A percentile compares a stretch with the other conserved stretches of the same genome.
phyloP scores from a whole-genome alignment of 176 grass and related monocot species.

The Oryza glumipatula region DNA sequence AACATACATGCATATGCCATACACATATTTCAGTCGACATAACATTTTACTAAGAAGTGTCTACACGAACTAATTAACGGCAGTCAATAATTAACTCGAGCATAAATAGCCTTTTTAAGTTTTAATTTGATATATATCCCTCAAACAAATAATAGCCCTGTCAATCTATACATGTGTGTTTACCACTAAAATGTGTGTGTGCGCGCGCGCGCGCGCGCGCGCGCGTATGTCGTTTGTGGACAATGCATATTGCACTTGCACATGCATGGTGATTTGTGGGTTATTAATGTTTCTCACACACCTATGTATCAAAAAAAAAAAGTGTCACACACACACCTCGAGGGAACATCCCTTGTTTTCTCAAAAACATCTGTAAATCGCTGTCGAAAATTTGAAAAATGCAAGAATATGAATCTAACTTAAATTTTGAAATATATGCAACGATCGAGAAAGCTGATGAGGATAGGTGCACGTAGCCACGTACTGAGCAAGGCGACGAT shows the following conservation, averaged over 20 bases:
- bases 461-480: neutral
- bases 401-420: neutral
- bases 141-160: neutral
- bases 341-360: too few species aligned
- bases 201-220: too few species aligned
- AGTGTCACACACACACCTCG: too few species aligned
- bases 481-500: slow-evolving; percentile 48
- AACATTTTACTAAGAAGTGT: neutral
- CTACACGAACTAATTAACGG: neutral
- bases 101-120: neutral
- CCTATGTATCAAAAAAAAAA: too few species aligned
- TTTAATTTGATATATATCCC: neutral
- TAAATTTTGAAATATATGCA: neutral
- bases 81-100: neutral
- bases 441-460: neutral
- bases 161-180: neutral
- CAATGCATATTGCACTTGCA: neutral
- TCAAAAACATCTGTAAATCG: too few species aligned
- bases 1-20: neutral
- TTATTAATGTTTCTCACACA: too few species aligned
- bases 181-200: neutral
- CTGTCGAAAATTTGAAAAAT: too few species aligned
- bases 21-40: neutral
- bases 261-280: neutral
- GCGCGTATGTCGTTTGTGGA: neutral